phyloP scores from a whole-genome alignment of 352 stramenopile genomes.

The Pythium grandisporangium region DNA sequence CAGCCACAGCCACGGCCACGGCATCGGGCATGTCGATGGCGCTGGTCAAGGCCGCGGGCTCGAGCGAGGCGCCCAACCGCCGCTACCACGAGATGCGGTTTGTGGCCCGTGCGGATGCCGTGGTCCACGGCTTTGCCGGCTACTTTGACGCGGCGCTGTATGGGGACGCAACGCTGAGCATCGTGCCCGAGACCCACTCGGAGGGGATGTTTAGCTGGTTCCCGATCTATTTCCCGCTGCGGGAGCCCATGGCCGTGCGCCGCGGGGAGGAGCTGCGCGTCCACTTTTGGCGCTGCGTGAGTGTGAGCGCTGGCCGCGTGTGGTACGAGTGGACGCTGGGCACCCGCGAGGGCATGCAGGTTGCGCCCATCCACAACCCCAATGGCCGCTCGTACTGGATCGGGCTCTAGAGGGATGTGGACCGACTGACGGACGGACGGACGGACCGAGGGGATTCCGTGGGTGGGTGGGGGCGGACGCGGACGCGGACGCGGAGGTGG shows the following conservation, averaged over 20 bases:
- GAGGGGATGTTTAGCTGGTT: slow-evolving; percentile 99
- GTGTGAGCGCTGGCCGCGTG: slow-evolving; percentile 83
- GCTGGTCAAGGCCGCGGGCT: slow-evolving; percentile 44
- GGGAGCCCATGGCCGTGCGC: slow-evolving; percentile 80
- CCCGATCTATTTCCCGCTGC: slow-evolving; percentile 96
- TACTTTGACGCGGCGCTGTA: slow-evolving; percentile 96
- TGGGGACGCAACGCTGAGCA: slow-evolving; percentile 90
- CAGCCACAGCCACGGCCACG: too few species aligned
- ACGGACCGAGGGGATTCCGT: too few species aligned
- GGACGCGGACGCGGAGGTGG: too few species aligned
- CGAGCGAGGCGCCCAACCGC: slow-evolving; percentile 73
- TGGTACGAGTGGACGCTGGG: slow-evolving; percentile 98
- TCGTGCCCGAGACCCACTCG: slow-evolving; percentile 92
- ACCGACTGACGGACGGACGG: too few species aligned
- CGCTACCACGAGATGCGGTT: slow-evolving; percentile 56
- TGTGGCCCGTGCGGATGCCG: slow-evolving; percentile 32
- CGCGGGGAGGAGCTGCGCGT: slow-evolving; percentile 74
- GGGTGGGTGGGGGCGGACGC: too few species aligned
- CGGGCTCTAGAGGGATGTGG: slow-evolving; percentile 70
- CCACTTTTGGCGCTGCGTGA: slow-evolving; percentile 90
- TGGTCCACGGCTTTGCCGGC: slow-evolving; percentile 93
- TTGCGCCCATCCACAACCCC: slow-evolving; percentile 93
- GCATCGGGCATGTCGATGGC: too few species aligned
- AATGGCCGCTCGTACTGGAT: slow-evolving; percentile 95
- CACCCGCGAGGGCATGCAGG: slow-evolving; percentile 20